These are phyloP conservation scores for Tausonia pullulans DNA, from an alignment of 1,284 basidiomycete species.

Conservation along the genomic window DNA sequence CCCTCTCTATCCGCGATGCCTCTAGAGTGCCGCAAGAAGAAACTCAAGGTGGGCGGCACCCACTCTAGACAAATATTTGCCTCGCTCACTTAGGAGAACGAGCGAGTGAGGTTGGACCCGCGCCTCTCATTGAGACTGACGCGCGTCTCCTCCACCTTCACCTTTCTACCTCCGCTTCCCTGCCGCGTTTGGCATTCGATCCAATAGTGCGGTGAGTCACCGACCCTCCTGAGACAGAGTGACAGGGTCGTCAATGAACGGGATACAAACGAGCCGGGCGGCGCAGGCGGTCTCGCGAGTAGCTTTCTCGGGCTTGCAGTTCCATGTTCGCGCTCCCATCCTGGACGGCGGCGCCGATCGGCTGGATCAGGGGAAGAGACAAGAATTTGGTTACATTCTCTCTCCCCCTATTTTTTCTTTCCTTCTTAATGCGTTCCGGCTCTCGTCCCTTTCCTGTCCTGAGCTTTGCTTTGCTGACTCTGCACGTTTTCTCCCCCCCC, in stretches of 20 bases:
- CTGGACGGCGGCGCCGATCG: no score
- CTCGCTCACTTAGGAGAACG: no score
- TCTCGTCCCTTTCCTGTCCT: not conserved
- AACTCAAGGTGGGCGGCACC: constrained; percentile 8
- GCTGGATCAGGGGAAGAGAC: no score
- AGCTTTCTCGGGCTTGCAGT: no score
- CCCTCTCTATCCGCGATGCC: not conserved
- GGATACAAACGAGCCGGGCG: no score
- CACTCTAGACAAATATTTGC: not conserved
- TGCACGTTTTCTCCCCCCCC: not conserved
- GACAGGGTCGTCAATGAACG: no score
- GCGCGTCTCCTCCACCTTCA: not conserved
- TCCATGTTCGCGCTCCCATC: no score
- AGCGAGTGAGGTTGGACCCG: no score
- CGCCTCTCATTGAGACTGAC: not conserved
- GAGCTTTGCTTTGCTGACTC: not conserved
- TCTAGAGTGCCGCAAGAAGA: constrained; percentile 5
- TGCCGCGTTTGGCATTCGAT: not conserved
- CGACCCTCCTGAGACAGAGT: not conserved
- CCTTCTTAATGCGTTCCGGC: no score
- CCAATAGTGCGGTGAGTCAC: constrained; percentile 2
- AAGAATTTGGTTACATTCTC: no score
- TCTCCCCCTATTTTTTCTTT: no score
- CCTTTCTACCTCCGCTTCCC: not conserved
- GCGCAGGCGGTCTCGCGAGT: no score